Evolutionary conservation across 495 filamentous ascomycete genomes (phyloP).

Genomic region (Hypoxylon intermedium): DNA sequence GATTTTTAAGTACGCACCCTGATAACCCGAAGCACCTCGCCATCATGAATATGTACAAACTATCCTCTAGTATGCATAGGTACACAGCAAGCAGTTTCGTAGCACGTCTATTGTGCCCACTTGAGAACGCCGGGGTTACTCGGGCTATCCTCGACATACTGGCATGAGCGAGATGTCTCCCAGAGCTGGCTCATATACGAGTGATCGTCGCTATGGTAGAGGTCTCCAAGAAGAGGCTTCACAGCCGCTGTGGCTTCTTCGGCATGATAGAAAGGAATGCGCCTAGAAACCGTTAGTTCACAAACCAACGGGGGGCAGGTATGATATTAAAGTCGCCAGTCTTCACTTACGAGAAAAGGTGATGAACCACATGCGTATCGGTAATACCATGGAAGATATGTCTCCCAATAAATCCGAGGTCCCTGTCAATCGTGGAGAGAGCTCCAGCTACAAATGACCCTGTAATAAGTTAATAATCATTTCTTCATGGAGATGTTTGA

Average conservation of each 20-base stretch:
- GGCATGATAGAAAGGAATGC: conserved; percentile 70
- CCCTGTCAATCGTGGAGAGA: conserved; percentile 68
- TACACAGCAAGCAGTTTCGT: neutral
- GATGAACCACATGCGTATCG: conserved; percentile 71
- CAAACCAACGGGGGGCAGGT: neutral
- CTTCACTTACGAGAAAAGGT: conserved; percentile 58
- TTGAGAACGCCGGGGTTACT: conserved; percentile 33
- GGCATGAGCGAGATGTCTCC: conserved; percentile 27
- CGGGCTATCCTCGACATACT: conserved; percentile 37
- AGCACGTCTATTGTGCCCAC: conserved; percentile 21
- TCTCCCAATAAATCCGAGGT: conserved; percentile 67
- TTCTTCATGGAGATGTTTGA: too few relatives aligned
- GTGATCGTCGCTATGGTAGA: conserved; percentile 57
- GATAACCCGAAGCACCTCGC: neutral
- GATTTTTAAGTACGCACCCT: neutral
- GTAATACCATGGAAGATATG: conserved; percentile 71
- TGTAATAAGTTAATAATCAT: too few relatives aligned
- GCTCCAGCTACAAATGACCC: conserved; percentile 70
- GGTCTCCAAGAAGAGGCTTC: conserved; percentile 64
- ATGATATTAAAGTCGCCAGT: neutral
- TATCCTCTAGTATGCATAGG: neutral
- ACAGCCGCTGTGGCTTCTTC: conserved; percentile 69
- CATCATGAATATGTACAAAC: neutral
- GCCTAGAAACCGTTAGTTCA: conserved; percentile 33
- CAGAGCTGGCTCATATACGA: conserved; percentile 29